A percentile compares a stretch with the other conserved stretches of the same genome.
phyloP scores from a whole-genome alignment of 805 yeast species.

The Ogataea dorogensis region DNA sequence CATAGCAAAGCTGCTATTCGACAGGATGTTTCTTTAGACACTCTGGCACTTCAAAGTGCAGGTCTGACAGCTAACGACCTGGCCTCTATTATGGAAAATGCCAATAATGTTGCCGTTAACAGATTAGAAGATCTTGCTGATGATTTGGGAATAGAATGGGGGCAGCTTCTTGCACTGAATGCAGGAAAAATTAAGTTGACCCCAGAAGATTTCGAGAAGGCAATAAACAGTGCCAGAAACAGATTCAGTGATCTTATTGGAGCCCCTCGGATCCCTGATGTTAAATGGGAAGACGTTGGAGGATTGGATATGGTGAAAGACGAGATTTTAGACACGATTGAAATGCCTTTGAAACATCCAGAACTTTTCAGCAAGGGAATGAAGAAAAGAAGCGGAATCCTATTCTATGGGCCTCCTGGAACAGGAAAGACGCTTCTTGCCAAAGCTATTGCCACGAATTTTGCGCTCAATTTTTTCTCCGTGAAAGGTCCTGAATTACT shows the following conservation, averaged over 20 bases:
- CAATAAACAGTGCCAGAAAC: constrained; percentile 78
- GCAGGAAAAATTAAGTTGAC: constrained; percentile 54
- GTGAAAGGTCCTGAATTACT: constrained; percentile 96
- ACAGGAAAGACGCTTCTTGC: constrained; percentile 96
- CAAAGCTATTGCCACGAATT: constrained; percentile 95
- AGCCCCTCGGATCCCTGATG: constrained; percentile 94
- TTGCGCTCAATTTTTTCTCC: constrained; percentile 89
- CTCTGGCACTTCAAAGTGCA: constrained; percentile 82
- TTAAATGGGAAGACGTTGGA: constrained; percentile 96
- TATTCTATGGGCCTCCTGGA: constrained; percentile 98
- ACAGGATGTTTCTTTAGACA: constrained; percentile 51
- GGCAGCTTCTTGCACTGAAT: constrained; percentile 43
- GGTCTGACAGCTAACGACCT: constrained; percentile 88
- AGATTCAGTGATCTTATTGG: constrained; percentile 94
- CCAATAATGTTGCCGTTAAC: constrained; percentile 56
- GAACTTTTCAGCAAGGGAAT: constrained; percentile 84
- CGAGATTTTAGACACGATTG: constrained; percentile 93
- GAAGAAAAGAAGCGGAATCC: constrained; percentile 89
- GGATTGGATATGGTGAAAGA: constrained; percentile 88
- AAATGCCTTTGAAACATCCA: constrained; percentile 92
- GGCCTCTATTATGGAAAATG: constrained; percentile 62
- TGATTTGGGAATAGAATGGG: constrained; percentile 22
- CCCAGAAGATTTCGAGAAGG: constrained; percentile 62
- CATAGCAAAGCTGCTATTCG: constrained; percentile 24
- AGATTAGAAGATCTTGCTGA: constrained; percentile 41